A percentile compares a stretch with the other conserved stretches of the same genome.
Conservation (phyloP, 371 early-diverging fungal genomes). For the Circinella umbellata region DNA sequence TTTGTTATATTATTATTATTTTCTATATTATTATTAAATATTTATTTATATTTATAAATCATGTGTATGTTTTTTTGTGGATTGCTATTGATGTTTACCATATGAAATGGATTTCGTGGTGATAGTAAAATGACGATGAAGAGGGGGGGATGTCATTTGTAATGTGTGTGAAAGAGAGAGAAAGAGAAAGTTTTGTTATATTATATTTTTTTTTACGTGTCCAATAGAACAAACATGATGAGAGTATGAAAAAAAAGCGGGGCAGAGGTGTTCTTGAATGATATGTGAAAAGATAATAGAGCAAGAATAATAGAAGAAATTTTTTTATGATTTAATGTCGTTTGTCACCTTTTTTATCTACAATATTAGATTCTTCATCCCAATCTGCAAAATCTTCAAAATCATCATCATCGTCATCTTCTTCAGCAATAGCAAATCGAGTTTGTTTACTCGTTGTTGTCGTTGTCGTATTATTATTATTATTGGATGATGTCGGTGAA, state of each 20-base stretch:
- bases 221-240: not conserved
- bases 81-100: too few species aligned
- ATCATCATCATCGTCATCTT: slow-evolving; percentile 39
- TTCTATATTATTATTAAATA: not conserved
- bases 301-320: too few species aligned
- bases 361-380: slow-evolving; percentile 27
- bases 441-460: slow-evolving; percentile 12
- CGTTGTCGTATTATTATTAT: not conserved
- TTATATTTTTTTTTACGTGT: not conserved
- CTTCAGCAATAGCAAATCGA: slow-evolving; percentile 34
- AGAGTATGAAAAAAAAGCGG: not conserved
- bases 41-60: too few species aligned
- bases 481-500: slow-evolving; percentile 2
- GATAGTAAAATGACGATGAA: too few species aligned
- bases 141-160: too few species aligned
- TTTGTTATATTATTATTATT: not conserved
- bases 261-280: too few species aligned
- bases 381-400: slow-evolving; percentile 49
- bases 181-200: too few species aligned
- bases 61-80: too few species aligned
- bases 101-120: too few species aligned
- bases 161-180: not conserved
- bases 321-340: not conserved
- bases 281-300: not conserved
- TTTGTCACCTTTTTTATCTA: slow-evolving; percentile 5